A percentile compares a stretch with the other conserved stretches of the same genome.
phyloP scores from a whole-genome alignment of 331 rosid genomes.

The Quercus phellos region DNA sequence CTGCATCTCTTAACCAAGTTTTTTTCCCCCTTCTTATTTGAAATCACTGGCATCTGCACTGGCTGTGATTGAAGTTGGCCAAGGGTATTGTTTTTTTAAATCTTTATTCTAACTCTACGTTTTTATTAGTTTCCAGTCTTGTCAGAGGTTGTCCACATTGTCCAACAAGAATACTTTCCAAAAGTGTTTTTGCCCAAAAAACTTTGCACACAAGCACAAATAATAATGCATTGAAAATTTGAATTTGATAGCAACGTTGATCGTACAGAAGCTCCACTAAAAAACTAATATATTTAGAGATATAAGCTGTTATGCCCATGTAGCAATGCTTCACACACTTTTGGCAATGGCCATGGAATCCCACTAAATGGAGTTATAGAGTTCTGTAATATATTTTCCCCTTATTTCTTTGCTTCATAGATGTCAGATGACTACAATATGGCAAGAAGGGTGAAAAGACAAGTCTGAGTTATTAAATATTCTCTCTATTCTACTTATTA shows the following conservation, averaged over 20 bases:
- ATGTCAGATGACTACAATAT: background rate
- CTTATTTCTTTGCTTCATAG: background rate
- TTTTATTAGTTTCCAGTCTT: background rate
- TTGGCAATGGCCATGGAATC: background rate
- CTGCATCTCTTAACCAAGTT: background rate
- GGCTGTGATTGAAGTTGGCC: background rate
- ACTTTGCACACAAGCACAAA: background rate
- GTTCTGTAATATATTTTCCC: background rate
- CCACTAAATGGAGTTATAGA: background rate
- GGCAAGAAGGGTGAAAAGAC: background rate
- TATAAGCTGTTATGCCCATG: background rate
- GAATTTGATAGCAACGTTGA: background rate
- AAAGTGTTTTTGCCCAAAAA: background rate
- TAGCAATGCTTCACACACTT: background rate
- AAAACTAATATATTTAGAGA: background rate
- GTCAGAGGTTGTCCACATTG: background rate
- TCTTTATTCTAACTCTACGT: background rate
- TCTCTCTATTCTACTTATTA: background rate
- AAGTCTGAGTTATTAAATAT: background rate
- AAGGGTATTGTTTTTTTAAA: background rate
- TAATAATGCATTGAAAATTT: background rate
- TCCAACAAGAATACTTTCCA: background rate
- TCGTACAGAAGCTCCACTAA: background rate
- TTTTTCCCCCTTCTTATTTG: background rate
- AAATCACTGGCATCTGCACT: background rate